Evolutionary conservation across 768 basidiomycete genomes (phyloP).

Genomic region (Naganishia vaughanmartiniae): DNA sequence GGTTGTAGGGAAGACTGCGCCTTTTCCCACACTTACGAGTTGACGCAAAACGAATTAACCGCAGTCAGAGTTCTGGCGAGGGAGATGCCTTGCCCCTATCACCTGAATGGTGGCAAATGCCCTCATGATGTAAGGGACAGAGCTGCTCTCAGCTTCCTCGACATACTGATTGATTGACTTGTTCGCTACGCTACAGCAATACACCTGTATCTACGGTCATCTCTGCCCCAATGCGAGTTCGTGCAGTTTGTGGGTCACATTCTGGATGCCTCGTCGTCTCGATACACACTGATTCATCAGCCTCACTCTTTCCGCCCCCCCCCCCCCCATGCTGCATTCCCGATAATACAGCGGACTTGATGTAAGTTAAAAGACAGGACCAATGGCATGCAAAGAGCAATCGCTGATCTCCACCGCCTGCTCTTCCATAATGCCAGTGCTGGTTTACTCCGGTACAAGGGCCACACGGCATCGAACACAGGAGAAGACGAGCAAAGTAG

Average conservation of each 20-base stretch:
- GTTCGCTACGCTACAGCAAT: neutral
- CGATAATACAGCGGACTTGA: slow-evolving; percentile 6
- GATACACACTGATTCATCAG: neutral
- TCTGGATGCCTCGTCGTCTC: too few species aligned
- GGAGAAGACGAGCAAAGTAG: slow-evolving; percentile 14
- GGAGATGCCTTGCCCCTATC: slow-evolving; percentile 27
- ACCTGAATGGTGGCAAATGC: slow-evolving; percentile 17
- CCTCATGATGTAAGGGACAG: slow-evolving; percentile 9
- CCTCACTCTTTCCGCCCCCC: neutral
- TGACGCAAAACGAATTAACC: slow-evolving; percentile 20
- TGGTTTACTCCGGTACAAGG: slow-evolving; percentile 20
- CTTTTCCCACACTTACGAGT: slow-evolving; percentile 24
- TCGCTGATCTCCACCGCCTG: neutral
- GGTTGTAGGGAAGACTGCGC: slow-evolving; percentile 7
- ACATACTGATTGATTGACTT: neutral
- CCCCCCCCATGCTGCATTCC: neutral
- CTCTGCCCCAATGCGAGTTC: slow-evolving; percentile 23
- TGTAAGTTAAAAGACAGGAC: neutral
- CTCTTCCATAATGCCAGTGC: neutral
- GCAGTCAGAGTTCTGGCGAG: slow-evolving; percentile 24
- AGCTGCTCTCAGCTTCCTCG: too few species aligned
- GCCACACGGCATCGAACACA: slow-evolving; percentile 1
- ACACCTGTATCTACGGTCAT: slow-evolving; percentile 30
- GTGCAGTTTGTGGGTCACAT: neutral
- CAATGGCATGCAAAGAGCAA: neutral